Base-by-base conservation (phyloP, 1,284 basidiomycete species). In the Austroboletus novae-zelandiae region DNA sequence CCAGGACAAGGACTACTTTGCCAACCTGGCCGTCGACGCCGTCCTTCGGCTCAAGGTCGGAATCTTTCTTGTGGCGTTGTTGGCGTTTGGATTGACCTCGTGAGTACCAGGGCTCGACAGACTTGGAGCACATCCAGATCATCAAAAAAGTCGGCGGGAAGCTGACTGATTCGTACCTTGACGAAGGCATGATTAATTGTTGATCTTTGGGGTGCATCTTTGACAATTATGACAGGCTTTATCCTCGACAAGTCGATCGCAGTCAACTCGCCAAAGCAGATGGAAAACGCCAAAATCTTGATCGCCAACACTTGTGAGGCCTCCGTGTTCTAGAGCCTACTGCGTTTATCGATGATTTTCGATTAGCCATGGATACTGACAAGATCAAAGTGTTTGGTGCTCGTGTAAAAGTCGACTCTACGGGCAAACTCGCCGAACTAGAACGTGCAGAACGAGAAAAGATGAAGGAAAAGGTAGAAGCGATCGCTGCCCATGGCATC, bases 121-220 rank as follows among this genome's bases (percentile, higher is more conserved):
- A 99, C 74, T 77, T 99, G 25, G 97, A 99, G 62, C 95, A 99
- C 69, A 98, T 99, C 59, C 97, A 99, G 73, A 91, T 99, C 71
- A 99, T 99, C 78, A 99, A 99, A 79, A 98, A 98, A 74, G 91
- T 93, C 34, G 97, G 97, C 52, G 97, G 97, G 53, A 99, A 99
- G 74, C 81, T 99, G 57, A 97, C 94, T 8, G 96, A 99, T 66
- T 97, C 93, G 15, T 99, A 99, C 76, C 84, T 99, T 42, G 95
- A 98, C 66, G 96, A 99, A 76, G 95, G 91, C 86, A 57, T 14
- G 61, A 8, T 29, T 17, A 15, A 6, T 27, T 18, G 6, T 15
- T 29, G 15, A 23, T 44, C 4, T 9, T 17, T 32, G 15, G 31
- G 31, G 14, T 6, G 31, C 31, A 32, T 32, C 9, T 14, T 32